Evolutionary conservation across 1,284 basidiomycete species (phyloP), one percentile per base, ranked within the genome.

Genomic region (Rhodotorula glutinis): DNA sequence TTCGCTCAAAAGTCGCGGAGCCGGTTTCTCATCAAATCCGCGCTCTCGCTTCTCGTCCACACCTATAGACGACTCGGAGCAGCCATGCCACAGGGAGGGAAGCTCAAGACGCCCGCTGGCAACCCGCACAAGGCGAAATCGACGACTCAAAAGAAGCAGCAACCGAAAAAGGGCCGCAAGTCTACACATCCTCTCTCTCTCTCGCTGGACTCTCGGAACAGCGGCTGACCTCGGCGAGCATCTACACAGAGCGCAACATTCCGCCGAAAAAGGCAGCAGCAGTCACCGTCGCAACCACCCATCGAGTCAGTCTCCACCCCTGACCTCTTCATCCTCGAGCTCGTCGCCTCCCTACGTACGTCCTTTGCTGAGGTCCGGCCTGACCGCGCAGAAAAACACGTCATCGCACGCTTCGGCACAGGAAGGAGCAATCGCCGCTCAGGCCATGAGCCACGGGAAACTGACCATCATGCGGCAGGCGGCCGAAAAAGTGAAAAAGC

Each of bases 381-480:
- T 30, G 30, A 43, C 10, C 47, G 10, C 13, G 43, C 59, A 73
- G 71, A 68, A 66, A 43, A 66, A 64, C 59, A 66, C 71, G 9
- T 66, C 66, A 3, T 57, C 63, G 0, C 71, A 73, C 59, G 44
- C 66, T 5, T 41, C 66, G 4, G 40, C 46, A 19, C 52, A 68
- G 40, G 71, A 73, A 40, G 65, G 64, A 51, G 41, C 29, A 21
- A 71, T 73, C 53, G 71, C 71, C 29, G 66, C 69, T 0, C 62
- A 61, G 9, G 71, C 71, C 1, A 33, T 71, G 23, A 27, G 44
- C 10, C 55, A 67, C 33, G 71, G 71, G n/a, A 73, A 73, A 47
- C 52, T 73, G n/a, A 73, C 69, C 29, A 69, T 71, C 64, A 71
- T 71, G 70, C 33, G 60, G 19, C 25, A 33, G 17, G 44, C 62